Evolutionary conservation across 2,329 filamentous ascomycete genomes (phyloP).

Genomic region (Calonectria pauciramosa): DNA sequence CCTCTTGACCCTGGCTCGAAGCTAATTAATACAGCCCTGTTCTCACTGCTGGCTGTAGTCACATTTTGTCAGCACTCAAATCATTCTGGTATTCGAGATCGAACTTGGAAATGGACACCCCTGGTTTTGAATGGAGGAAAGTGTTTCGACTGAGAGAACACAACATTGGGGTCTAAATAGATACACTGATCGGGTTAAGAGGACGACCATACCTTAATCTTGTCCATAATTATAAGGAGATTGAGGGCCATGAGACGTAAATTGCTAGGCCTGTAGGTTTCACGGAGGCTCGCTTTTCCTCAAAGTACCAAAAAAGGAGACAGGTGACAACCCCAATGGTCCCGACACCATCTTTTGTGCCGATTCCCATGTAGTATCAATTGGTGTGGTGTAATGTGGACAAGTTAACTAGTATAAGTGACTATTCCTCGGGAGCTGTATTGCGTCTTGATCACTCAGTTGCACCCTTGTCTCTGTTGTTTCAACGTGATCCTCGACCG

Average conservation of each 20-base stretch:
- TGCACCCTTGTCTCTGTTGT: conserved; percentile 1
- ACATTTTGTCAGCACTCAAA: not conserved
- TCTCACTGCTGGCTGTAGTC: conserved; percentile 8
- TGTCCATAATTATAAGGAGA: too few species aligned
- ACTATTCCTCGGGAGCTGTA: not conserved
- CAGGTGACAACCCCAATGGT: too few species aligned
- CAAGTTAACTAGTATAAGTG: not conserved
- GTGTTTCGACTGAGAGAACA: not conserved
- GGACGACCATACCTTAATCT: not conserved
- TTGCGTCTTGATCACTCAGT: not conserved
- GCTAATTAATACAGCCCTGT: conserved; percentile 1
- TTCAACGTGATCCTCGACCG: conserved; percentile 31
- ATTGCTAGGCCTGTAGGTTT: not conserved
- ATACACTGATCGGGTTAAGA: not conserved
- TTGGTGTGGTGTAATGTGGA: too few species aligned
- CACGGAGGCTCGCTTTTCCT: too few species aligned
- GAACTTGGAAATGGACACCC: not conserved
- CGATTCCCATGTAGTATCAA: not conserved
- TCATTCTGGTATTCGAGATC: not conserved
- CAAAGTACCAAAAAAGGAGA: too few species aligned
- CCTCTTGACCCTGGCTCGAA: not conserved
- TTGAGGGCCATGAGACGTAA: too few species aligned
- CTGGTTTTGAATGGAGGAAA: not conserved
- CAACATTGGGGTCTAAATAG: not conserved
- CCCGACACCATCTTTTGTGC: too few species aligned